Percentiles rank a stretch among this genome's conserved stretches.
Conservation (phyloP, 176 grass and related monocot genomes). For the Guadua angustifolia region DNA sequence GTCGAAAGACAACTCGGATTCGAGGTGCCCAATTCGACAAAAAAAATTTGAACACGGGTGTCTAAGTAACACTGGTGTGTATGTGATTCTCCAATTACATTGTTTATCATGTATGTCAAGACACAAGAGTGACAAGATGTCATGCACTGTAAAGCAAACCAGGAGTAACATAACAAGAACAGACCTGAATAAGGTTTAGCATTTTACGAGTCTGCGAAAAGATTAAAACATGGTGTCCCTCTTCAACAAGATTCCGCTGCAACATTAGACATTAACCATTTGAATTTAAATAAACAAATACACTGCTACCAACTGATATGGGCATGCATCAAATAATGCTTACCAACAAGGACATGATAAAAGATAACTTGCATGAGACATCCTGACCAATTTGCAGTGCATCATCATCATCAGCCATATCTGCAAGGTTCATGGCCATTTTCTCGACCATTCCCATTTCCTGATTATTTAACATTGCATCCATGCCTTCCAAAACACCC, state of each 20-base stretch:
- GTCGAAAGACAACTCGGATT: too few species aligned
- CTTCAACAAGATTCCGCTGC: constrained; percentile 73
- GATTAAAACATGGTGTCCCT: constrained; percentile 80
- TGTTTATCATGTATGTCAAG: constrained; percentile 4
- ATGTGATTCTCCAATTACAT: background rate
- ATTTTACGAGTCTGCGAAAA: constrained; percentile 90
- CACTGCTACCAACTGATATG: constrained; percentile 10
- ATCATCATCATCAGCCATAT: constrained; percentile 61
- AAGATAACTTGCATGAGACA: constrained; percentile 90
- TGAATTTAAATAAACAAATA: constrained; percentile 40
- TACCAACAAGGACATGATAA: constrained; percentile 85
- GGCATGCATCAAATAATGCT: constrained; percentile 40
- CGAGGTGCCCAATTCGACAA: too few species aligned
- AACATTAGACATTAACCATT: constrained; percentile 40
- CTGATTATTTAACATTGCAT: constrained; percentile 67
- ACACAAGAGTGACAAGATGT: constrained; percentile 8
- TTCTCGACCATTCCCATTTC: constrained; percentile 75
- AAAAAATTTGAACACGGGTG: too few species aligned
- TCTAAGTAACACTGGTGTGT: background rate
- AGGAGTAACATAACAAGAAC: constrained; percentile 28
- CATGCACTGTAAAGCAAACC: background rate
- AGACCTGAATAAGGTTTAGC: constrained; percentile 86
- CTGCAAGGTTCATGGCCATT: constrained; percentile 84
- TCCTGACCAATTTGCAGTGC: constrained; percentile 61
- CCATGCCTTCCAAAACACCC: constrained; percentile 81